A percentile compares a stretch with the other conserved stretches of the same genome.
phyloP scores from a whole-genome alignment of 2,329 filamentous ascomycete genomes.

The Trichoderma breve region DNA sequence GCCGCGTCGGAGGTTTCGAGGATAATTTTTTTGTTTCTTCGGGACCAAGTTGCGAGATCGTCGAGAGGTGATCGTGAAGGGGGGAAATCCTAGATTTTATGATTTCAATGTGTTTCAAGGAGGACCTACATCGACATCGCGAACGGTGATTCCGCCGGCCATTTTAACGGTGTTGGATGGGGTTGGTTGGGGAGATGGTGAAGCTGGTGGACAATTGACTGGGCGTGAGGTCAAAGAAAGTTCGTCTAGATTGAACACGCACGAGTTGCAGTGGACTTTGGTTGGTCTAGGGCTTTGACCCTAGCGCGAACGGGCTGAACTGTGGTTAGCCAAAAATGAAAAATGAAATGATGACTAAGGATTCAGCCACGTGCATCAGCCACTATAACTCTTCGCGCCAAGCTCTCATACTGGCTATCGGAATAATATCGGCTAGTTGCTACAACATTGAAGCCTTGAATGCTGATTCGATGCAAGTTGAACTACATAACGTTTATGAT shows the following conservation, averaged over 20 bases:
- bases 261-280: conserved; percentile 30
- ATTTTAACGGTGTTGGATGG: conserved; percentile 62
- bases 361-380: not conserved
- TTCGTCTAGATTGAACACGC: conserved; percentile 25
- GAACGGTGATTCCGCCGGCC: conserved; percentile 75
- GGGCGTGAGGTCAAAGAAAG: conserved; percentile 28
- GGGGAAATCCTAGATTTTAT: conserved; percentile 14
- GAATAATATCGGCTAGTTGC: not conserved
- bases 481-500: not conserved
- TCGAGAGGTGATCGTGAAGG: conserved; percentile 21
- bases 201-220: conserved; percentile 33
- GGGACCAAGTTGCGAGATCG: conserved; percentile 25
- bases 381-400: not conserved
- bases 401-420: not conserved
- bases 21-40: conserved; percentile 18
- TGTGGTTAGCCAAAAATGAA: not conserved
- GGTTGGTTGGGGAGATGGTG: conserved; percentile 27
- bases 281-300: conserved; percentile 34
- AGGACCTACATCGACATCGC: conserved; percentile 77
- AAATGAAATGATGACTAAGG: conserved; percentile 26
- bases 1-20: conserved; percentile 18
- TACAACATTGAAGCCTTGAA: not conserved
- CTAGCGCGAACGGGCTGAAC: conserved; percentile 23
- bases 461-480: not conserved
- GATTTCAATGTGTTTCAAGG: conserved; percentile 30